phyloP scores from a whole-genome alignment of 371 early-diverging fungal genomes.

The Apophysomyces elegans region DNA sequence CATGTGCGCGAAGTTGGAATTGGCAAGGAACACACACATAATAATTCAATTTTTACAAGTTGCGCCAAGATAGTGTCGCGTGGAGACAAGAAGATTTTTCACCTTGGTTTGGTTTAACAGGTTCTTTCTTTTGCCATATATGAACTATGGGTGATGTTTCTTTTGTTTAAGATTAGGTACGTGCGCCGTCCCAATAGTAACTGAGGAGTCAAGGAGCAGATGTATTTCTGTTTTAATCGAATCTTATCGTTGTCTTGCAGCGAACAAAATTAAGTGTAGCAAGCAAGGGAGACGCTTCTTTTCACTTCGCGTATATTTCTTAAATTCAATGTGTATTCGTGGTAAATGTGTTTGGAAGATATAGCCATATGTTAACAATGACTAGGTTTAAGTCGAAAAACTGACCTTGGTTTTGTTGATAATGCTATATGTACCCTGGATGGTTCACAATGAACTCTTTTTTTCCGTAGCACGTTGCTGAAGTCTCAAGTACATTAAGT shows the following conservation, averaged over 20 bases:
- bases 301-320: too few species aligned
- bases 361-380: too few species aligned
- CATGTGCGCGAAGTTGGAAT: not conserved
- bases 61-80: conserved; percentile 8
- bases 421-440: too few species aligned
- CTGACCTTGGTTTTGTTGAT: too few species aligned
- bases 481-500: too few species aligned
- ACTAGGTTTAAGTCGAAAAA: too few species aligned
- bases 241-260: conserved; percentile 1
- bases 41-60: not conserved
- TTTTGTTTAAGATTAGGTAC: not conserved
- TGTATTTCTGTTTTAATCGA: not conserved
- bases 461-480: too few species aligned
- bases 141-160: not conserved
- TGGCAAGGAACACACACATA: not conserved
- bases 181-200: conserved; percentile 6
- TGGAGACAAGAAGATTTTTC: not conserved
- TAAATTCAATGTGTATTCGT: too few species aligned
- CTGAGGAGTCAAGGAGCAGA: not conserved
- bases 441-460: too few species aligned
- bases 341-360: too few species aligned
- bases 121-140: not conserved
- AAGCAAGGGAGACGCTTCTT: too few species aligned
- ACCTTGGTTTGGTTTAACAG: too few species aligned
- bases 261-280: not conserved